phyloP scores from a whole-genome alignment of 2,329 filamentous ascomycete genomes.

The Aspergillus texensis region DNA sequence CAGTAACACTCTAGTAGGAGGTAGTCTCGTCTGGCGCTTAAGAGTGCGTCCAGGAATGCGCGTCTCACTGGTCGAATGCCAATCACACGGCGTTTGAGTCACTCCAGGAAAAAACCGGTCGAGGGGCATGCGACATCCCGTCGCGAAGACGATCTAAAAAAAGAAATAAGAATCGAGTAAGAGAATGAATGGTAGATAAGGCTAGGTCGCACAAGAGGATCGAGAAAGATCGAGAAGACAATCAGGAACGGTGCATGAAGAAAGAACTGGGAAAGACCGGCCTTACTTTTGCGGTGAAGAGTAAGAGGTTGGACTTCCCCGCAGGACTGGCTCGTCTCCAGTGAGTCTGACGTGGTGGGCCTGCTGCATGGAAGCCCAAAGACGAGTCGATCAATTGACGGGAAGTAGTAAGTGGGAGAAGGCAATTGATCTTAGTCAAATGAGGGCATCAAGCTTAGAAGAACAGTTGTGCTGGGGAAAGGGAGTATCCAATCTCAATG shows the following conservation, averaged over 20 bases:
- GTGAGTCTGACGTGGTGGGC: conserved; percentile 26
- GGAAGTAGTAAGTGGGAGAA: not conserved
- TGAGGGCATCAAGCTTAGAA: not conserved
- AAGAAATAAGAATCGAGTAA: conserved; percentile 8
- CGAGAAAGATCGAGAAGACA: conserved; percentile 9
- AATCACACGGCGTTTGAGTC: conserved; percentile 31
- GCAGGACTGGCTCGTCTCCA: conserved; percentile 16
- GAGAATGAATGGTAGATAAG: conserved; percentile 7
- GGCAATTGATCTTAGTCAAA: not conserved
- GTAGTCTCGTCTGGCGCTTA: conserved; percentile 35
- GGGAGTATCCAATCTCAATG: not conserved
- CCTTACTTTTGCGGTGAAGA: conserved; percentile 24
- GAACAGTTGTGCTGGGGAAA: not conserved
- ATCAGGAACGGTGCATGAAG: conserved; percentile 22
- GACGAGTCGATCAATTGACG: conserved; percentile 3
- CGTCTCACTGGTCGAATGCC: conserved; percentile 30
- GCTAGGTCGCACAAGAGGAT: not conserved
- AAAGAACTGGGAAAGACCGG: not conserved
- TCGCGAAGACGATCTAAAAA: conserved; percentile 15
- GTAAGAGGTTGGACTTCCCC: conserved; percentile 19
- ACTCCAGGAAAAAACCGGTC: conserved; percentile 25
- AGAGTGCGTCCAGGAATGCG: conserved; percentile 22
- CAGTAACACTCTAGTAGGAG: not conserved
- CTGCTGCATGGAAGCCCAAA: conserved; percentile 34
- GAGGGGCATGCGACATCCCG: conserved; percentile 32